These are phyloP conservation scores for Abrus pulchellus DNA, from an alignment of 306 rosid genomes.

Conservation along the genomic window DNA sequence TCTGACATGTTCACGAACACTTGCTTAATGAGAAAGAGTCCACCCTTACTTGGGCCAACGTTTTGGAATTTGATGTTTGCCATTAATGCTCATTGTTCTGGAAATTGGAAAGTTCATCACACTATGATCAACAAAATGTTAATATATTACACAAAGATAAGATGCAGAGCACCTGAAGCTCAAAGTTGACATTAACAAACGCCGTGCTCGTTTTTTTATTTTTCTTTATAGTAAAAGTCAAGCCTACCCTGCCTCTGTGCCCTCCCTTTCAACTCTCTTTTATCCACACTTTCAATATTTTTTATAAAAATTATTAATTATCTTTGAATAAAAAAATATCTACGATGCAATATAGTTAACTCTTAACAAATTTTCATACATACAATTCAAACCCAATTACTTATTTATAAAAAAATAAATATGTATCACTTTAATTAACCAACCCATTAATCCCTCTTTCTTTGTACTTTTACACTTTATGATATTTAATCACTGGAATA, in stretches of 20 bases:
- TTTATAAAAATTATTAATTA: no score
- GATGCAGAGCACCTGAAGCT: conserved; percentile 47
- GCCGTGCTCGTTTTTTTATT: conserved; percentile 13
- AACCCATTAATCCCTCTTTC: not conserved
- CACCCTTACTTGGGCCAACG: not conserved
- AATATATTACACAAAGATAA: not conserved
- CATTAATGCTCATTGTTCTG: not conserved
- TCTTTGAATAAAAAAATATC: no score
- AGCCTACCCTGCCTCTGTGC: not conserved
- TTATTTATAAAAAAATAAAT: no score
- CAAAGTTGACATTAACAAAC: conserved; percentile 36
- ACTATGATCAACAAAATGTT: not conserved
- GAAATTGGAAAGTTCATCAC: not conserved
- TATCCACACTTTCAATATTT: no score
- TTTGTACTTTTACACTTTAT: not conserved
- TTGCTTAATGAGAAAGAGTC: not conserved
- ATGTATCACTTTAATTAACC: no score
- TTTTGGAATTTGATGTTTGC: not conserved
- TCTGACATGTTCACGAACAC: not conserved
- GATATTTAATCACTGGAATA: not conserved
- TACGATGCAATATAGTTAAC: no score
- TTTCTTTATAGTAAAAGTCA: not conserved
- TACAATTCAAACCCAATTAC: no score
- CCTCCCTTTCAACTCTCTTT: no score
- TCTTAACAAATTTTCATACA: no score